Base-by-base conservation (phyloP, 805 yeast species). In the Tetrapisispora phaffii region DNA sequence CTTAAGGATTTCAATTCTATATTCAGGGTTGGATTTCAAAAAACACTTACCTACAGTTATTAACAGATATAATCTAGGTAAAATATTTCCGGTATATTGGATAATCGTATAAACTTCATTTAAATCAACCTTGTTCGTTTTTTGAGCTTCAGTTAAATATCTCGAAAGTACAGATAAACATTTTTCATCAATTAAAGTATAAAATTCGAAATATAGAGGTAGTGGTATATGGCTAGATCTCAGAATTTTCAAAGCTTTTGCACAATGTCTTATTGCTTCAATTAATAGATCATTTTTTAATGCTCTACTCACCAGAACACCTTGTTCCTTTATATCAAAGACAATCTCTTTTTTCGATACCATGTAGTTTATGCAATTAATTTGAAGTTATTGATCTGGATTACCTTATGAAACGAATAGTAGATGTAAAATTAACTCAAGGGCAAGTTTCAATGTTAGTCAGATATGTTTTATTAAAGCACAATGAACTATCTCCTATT, bases 101-200 rank as follows among this genome's bases (percentile, higher is more conserved):
- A 90, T 97, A 60, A 89, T 71, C 56, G 90, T 97, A 60, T 93
- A 93, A 44, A 93, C 72, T 60, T 93, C 97, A 0, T 95, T 85
- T 44, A 93, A 67, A 69, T 67, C 63, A 58, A 83, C 86, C 55
- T 79, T 79, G 44, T 74, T 72, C 2, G 6, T 20, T 12, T 81
- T 79, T 57, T 86, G 89, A 46, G 75, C 75, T 24, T 77, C 84
- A 44, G 74, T 72, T 49, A 93, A 67, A 56, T 79, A 84, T 7
- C 69, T 66, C 0, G 88, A 75, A 32, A 93, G 69, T 34, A 74
- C 65, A 32, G 82, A 82, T 59, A 93, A 68, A 0, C 94, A 82
- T 64, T 24, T 23, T 19, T 93, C 97, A 56, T 80, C 89, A 2
- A 84, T 81, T 39, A 82, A 71, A 50, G 85, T 82, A 67, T 90